A percentile compares a stretch with the other conserved stretches of the same genome.
phyloP scores from a whole-genome alignment of 1,284 basidiomycete genomes.

The Irpex sp. region DNA sequence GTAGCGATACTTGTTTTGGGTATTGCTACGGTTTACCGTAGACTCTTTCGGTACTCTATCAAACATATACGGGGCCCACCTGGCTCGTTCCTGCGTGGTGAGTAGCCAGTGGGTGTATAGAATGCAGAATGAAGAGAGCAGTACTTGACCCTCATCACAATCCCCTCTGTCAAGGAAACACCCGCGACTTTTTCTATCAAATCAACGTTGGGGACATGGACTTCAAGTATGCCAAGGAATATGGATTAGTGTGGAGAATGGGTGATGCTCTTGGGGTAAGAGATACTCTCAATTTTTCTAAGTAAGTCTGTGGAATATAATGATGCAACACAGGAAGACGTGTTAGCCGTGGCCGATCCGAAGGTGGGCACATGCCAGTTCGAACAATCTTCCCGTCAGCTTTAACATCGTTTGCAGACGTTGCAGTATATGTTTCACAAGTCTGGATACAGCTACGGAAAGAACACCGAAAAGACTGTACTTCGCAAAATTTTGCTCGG shows the following conservation, averaged over 20 bases:
- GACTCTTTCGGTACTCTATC: neutral
- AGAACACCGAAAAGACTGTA: slow-evolving; percentile 11
- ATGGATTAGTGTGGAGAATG: slow-evolving; percentile 28
- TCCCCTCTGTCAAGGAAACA: slow-evolving; percentile 3
- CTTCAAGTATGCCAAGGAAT: slow-evolving; percentile 27
- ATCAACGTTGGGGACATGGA: slow-evolving; percentile 30
- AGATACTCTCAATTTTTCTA: neutral
- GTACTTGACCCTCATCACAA: neutral
- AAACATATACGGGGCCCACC: neutral
- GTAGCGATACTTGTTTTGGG: neutral
- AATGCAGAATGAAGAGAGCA: neutral
- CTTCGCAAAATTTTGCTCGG: slow-evolving; percentile 15
- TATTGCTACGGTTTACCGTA: neutral
- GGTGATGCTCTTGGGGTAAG: slow-evolving; percentile 5
- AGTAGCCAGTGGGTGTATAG: too few relatives aligned
- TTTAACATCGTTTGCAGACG: slow-evolving; percentile 7
- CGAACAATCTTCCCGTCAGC: neutral
- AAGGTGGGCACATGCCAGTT: slow-evolving; percentile 4
- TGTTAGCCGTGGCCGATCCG: slow-evolving; percentile 24
- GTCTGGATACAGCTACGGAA: slow-evolving; percentile 22
- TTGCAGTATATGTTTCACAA: slow-evolving; percentile 27
- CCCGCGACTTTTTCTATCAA: slow-evolving; percentile 17
- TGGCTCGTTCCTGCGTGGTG: neutral
- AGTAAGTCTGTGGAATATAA: neutral
- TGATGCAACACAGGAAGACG: neutral